These are phyloP conservation scores for Myrmaecium sp. DNA, from an alignment of 2,329 filamentous ascomycete genomes.

Conservation along the genomic window DNA sequence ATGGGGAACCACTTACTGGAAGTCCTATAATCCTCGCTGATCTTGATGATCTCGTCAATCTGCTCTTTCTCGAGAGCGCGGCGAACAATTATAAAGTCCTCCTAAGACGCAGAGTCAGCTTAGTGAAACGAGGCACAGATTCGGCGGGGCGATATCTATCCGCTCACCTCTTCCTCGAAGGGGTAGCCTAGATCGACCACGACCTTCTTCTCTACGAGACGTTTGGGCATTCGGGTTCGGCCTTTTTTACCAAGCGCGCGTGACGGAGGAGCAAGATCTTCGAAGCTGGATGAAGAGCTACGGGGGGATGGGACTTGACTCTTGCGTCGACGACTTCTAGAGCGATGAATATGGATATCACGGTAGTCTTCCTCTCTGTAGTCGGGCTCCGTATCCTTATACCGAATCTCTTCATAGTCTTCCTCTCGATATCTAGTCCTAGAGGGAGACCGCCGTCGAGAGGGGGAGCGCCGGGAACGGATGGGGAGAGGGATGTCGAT, in stretches of 20 bases:
- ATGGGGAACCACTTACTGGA: too few relatives aligned
- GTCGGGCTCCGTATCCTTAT: slow-evolving; percentile 15
- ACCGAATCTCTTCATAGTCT: slow-evolving; percentile 45
- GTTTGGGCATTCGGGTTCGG: slow-evolving; percentile 73
- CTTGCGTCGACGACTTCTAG: slow-evolving; percentile 8
- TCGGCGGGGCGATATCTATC: background rate
- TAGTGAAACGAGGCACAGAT: background rate
- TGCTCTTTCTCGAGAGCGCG: slow-evolving; percentile 78
- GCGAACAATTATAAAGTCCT: slow-evolving; percentile 63
- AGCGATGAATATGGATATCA: slow-evolving; percentile 26
- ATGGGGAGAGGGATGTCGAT: slow-evolving; percentile 51
- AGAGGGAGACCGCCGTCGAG: slow-evolving; percentile 32
- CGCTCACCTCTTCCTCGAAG: slow-evolving; percentile 63
- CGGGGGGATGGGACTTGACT: slow-evolving; percentile 3
- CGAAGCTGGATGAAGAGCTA: slow-evolving; percentile 22
- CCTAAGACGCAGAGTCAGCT: slow-evolving; percentile 37
- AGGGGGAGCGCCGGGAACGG: slow-evolving; percentile 36
- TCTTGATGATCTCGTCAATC: slow-evolving; percentile 73
- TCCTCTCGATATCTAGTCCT: slow-evolving; percentile 46
- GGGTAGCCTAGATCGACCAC: slow-evolving; percentile 75
- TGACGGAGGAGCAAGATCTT: slow-evolving; percentile 18
- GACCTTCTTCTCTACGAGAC: slow-evolving; percentile 63
- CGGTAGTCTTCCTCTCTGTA: slow-evolving; percentile 28
- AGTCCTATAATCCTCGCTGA: slow-evolving; percentile 55
- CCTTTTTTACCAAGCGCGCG: slow-evolving; percentile 46